phyloP scores from a whole-genome alignment of 768 basidiomycete genomes.

The Exidia glandulosa region DNA sequence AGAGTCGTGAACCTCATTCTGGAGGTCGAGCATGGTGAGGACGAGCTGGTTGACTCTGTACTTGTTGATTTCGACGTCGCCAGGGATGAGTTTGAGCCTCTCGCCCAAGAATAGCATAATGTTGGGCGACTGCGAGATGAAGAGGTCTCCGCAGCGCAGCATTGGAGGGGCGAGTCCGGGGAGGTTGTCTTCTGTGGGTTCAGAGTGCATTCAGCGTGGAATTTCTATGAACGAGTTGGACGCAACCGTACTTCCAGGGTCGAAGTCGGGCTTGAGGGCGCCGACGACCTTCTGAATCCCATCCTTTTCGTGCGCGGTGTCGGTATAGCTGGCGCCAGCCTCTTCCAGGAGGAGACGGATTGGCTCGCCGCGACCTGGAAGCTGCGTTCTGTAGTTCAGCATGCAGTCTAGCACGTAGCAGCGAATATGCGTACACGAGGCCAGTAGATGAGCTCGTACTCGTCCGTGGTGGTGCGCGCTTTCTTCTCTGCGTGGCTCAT shows the following conservation, averaged over 20 bases:
- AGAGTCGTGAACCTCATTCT: conserved; percentile 22
- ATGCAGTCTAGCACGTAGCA: neutral
- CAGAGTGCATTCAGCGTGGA: neutral
- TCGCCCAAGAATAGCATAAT: conserved; percentile 27
- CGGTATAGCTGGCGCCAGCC: conserved; percentile 23
- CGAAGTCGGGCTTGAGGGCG: neutral
- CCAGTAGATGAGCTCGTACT: conserved; percentile 14
- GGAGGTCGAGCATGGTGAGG: conserved; percentile 24
- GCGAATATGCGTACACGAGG: conserved; percentile 5
- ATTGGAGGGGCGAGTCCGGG: conserved; percentile 31
- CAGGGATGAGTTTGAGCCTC: conserved; percentile 18
- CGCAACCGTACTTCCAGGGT: neutral
- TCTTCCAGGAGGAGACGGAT: conserved; percentile 28
- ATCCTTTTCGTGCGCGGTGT: conserved; percentile 4
- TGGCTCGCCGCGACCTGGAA: conserved; percentile 29
- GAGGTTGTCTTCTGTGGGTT: conserved; percentile 8
- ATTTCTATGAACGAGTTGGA: neutral
- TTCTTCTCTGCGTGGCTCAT: no score
- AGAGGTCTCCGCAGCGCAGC: conserved; percentile 18
- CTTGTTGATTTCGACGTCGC: conserved; percentile 16
- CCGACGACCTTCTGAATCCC: neutral
- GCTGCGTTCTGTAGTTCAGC: neutral
- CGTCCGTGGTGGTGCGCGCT: no score
- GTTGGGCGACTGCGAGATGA: conserved; percentile 25
- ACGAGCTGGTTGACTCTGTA: conserved; percentile 27